Evolutionary conservation across 768 basidiomycete species (phyloP), one percentile per base, ranked within the genome.

Genomic region (Sporobolomyces pararoseus): DNA sequence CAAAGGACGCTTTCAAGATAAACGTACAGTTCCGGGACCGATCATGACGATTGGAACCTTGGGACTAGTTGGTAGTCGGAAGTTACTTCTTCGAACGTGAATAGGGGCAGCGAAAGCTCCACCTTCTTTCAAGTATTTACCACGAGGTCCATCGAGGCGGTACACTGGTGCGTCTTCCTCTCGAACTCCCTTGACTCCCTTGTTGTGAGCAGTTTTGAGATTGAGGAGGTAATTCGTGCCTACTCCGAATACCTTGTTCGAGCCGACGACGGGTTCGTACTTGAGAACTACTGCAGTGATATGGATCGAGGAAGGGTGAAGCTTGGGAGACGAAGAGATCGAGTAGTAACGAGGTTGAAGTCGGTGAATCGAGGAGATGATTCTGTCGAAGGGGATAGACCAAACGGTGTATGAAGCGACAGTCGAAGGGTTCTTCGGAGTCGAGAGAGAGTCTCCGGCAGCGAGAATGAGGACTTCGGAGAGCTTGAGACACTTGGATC

Each of bases 21-120:
- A 19, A 85, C 90, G 82, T 79, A 95, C 93, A 66, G 94, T 99
- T 62, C 96, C 96, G 70, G 96, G 96, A 49, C 96, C 96, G 79
- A 99, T 86, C 96, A 99, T 98, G 80, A 99, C 91, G 59, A 99
- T 89, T 2, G 96, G 96, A 68, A 90, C 95, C 84, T 96, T 97
- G 42, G 96, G 96, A 79, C 92, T 93, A 23, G 96, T 98, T 13
- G 96, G 96, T 58, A 99, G 82, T 59, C 96, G 84, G 87, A 99
- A 99, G 4, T 95, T 98, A 21, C 92, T 95, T 55, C 96, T 86
- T 63, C 96, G 85, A 68, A 99, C 91, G 77, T 99, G 96, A 62
- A 98, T 84, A 13, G 96, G 96, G 0, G 89, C 86, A 80, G 90
- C 90, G 83, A 87, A 93, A 34, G 86, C 55, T 25, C 29, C 55